Percentiles rank a stretch among this genome's conserved stretches.
These are phyloP conservation scores for Cutaneotrichosporon daszewskae DNA, from an alignment of 1,284 basidiomycete species.

Conservation along the genomic window DNA sequence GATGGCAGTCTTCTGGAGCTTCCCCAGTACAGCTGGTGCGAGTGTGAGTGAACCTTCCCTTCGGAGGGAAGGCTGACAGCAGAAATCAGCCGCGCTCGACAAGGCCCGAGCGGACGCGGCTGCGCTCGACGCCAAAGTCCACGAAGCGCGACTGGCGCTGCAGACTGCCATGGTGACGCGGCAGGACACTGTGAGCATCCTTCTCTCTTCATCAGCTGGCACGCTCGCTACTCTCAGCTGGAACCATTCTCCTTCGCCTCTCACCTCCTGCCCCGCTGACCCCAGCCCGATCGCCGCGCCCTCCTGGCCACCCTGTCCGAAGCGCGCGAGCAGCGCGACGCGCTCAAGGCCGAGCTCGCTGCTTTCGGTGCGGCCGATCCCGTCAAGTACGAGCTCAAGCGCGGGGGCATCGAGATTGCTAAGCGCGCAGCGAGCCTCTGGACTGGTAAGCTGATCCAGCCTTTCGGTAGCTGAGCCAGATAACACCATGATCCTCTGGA, in stretches of 20 bases:
- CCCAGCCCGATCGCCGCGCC: slow-evolving; percentile 55
- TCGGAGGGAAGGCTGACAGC: background rate
- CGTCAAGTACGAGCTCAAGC: slow-evolving; percentile 66
- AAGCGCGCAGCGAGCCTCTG: slow-evolving; percentile 73
- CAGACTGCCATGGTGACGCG: slow-evolving; percentile 54
- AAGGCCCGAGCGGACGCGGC: slow-evolving; percentile 54
- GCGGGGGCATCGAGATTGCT: slow-evolving; percentile 61
- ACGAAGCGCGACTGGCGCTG: slow-evolving; percentile 46
- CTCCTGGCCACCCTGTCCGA: slow-evolving; percentile 51
- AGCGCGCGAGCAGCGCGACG: slow-evolving; percentile 8
- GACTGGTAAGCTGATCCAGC: slow-evolving; percentile 58
- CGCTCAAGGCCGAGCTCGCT: slow-evolving; percentile 55
- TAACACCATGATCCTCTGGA: slow-evolving; percentile 35
- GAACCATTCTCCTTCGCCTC: too few species aligned
- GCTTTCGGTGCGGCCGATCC: slow-evolving; percentile 76
- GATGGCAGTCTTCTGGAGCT: slow-evolving; percentile 77
- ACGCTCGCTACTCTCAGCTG: too few species aligned
- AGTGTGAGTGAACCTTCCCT: slow-evolving; percentile 51
- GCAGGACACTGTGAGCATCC: slow-evolving; percentile 58
- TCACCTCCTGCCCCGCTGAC: too few species aligned
- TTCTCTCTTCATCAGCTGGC: background rate
- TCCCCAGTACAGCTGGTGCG: slow-evolving; percentile 75
- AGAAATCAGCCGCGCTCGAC: slow-evolving; percentile 53
- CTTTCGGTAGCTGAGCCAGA: slow-evolving; percentile 19
- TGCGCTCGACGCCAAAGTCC: slow-evolving; percentile 44